Evolutionary conservation across 768 basidiomycete genomes (phyloP).

Genomic region (Podaxis sp.): DNA sequence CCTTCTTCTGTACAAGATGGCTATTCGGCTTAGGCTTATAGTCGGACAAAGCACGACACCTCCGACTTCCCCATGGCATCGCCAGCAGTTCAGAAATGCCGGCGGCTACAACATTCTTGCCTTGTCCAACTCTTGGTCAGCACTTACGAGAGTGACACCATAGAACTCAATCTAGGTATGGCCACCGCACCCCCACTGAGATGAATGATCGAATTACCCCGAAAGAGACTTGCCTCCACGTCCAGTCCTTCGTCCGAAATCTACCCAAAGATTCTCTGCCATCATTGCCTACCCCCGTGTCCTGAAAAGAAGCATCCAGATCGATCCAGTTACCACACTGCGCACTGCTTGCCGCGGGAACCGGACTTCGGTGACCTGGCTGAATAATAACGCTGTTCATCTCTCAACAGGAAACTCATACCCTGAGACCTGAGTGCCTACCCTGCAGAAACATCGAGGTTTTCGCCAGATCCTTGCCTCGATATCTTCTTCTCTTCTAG

Average conservation of each 20-base stretch:
- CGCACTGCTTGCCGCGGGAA: neutral
- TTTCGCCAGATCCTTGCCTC: neutral
- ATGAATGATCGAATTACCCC: neutral
- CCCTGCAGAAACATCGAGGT: neutral
- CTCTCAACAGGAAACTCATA: neutral
- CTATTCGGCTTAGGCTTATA: constrained; percentile 1
- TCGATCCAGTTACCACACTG: constrained; percentile 1
- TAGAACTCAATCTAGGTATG: neutral
- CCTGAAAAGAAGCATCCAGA: neutral
- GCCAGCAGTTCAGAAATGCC: neutral
- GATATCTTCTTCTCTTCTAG: neutral
- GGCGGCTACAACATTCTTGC: neutral
- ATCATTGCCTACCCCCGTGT: neutral
- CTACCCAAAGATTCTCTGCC: neutral
- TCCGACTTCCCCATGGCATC: neutral
- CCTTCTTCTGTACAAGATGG: neutral
- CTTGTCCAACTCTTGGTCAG: neutral
- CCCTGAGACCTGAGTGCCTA: constrained; percentile 1
- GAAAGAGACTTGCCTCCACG: neutral
- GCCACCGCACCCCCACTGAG: neutral
- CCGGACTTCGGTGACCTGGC: constrained; percentile 3
- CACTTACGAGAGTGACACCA: neutral
- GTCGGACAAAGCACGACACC: neutral
- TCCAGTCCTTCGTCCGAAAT: neutral
- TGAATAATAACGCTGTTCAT: neutral